A percentile compares a stretch with the other conserved stretches of the same genome.
Conservation (phyloP, 768 basidiomycete species). For the Saitozyma podzolica region DNA sequence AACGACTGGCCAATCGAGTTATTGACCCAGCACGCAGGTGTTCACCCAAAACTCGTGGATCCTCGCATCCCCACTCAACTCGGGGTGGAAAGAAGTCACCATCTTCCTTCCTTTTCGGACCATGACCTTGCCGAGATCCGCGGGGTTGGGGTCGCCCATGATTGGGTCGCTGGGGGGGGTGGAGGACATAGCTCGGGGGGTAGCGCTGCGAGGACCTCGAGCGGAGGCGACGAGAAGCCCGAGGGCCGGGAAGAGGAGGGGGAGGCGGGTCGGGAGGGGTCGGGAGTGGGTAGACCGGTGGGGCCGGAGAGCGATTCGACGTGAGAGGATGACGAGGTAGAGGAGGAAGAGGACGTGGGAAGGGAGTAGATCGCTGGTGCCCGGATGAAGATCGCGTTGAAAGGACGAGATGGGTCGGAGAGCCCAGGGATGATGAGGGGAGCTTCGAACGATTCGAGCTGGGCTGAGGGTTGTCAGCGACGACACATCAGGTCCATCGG, state of each 20-base stretch:
- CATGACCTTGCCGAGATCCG: conserved; percentile 69
- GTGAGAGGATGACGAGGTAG: conserved; percentile 21
- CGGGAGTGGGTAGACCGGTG: conserved; percentile 4
- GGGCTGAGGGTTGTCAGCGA: conserved; percentile 23
- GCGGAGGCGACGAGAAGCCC: conserved; percentile 55
- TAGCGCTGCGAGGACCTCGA: conserved; percentile 71
- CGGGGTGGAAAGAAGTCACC: conserved; percentile 91
- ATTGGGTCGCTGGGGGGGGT: conserved; percentile 45
- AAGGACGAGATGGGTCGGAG: conserved; percentile 63
- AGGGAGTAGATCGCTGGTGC: conserved; percentile 63
- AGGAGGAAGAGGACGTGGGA: conserved; percentile 4
- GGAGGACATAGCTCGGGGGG: conserved; percentile 59
- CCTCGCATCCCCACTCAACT: conserved; percentile 79
- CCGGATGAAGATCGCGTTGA: conserved; percentile 87
- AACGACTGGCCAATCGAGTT: background rate
- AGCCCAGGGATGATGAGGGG: conserved; percentile 67
- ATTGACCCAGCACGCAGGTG: conserved; percentile 61
- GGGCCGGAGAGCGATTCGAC: background rate
- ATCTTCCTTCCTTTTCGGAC: conserved; percentile 79
- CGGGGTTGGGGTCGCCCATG: conserved; percentile 56
- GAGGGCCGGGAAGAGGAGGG: conserved; percentile 1
- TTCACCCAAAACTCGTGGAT: conserved; percentile 89
- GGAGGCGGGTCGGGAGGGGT: conserved; percentile 6
- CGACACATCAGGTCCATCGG: no score
- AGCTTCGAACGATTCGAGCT: conserved; percentile 91